These are phyloP conservation scores for Angophora floribunda DNA, from an alignment of 345 rosid genomes.

Conservation along the genomic window DNA sequence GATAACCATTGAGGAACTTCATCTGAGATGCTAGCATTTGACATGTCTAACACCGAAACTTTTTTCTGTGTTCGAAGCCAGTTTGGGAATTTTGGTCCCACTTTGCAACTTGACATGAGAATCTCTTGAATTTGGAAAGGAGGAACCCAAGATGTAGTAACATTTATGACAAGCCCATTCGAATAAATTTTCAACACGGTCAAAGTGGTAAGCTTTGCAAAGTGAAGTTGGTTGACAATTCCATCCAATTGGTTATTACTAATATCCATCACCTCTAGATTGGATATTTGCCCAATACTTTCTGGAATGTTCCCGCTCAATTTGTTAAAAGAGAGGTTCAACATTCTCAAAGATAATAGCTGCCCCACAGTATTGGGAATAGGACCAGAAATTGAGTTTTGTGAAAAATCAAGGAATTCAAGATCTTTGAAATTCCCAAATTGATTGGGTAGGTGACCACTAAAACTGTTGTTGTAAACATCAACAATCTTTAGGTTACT, in stretches of 20 bases:
- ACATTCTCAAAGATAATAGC: background rate
- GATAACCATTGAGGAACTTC: background rate
- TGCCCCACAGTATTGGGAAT: conserved; percentile 2
- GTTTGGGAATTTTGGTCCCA: background rate
- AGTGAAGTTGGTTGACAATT: conserved; percentile 6
- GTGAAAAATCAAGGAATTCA: background rate
- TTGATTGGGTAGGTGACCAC: conserved; percentile 5
- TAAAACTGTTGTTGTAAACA: background rate
- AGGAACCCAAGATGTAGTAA: background rate
- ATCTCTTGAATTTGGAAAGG: background rate
- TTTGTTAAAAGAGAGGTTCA: background rate
- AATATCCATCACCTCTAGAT: background rate
- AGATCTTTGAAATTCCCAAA: background rate
- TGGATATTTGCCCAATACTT: background rate
- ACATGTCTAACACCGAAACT: background rate
- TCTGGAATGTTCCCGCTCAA: conserved; percentile 6
- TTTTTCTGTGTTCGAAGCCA: background rate
- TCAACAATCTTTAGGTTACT: background rate
- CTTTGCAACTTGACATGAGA: background rate
- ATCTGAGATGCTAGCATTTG: background rate
- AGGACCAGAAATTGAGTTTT: conserved; percentile 6
- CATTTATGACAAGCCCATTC: background rate
- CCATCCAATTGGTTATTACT: conserved; percentile 4
- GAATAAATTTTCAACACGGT: background rate
- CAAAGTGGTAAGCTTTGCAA: conserved; percentile 11